Evolutionary conservation across 2,329 filamentous ascomycete species (phyloP).

Genomic region (Epichloe typhina): DNA sequence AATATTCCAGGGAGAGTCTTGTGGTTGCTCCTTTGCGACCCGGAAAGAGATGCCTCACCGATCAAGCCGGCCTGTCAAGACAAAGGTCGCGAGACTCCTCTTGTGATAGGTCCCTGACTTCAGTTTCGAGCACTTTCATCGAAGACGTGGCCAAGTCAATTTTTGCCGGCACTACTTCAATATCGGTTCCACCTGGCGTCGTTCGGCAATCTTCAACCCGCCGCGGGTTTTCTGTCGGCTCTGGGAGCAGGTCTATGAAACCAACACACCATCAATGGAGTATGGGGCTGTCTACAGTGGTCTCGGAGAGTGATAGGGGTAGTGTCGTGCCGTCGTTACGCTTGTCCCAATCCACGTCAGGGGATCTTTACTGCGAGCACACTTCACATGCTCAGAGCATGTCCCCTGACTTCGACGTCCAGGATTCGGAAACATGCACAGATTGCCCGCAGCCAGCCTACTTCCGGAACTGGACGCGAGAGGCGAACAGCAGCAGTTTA

Average conservation of each 20-base stretch:
- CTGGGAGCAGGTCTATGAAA: not conserved
- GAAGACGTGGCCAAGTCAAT: slow-evolving; percentile 29
- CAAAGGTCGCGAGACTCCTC: slow-evolving; percentile 39
- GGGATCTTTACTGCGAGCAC: slow-evolving; percentile 34
- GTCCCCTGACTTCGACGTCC: not conserved
- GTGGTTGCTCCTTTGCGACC: slow-evolving; percentile 42
- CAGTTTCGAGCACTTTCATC: slow-evolving; percentile 40
- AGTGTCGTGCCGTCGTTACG: slow-evolving; percentile 37
- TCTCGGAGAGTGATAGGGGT: slow-evolving; percentile 45
- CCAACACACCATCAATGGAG: slow-evolving; percentile 46
- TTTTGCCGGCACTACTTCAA: slow-evolving; percentile 16
- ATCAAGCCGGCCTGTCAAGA: slow-evolving; percentile 35
- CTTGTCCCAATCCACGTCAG: slow-evolving; percentile 29
- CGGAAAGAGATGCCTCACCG: slow-evolving; percentile 31
- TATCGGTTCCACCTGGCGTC: slow-evolving; percentile 9
- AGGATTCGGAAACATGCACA: slow-evolving; percentile 12
- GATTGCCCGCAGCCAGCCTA: slow-evolving; percentile 36
- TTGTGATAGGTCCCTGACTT: slow-evolving; percentile 42
- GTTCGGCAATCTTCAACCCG: not conserved
- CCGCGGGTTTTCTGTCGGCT: not conserved
- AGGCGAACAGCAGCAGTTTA: slow-evolving; percentile 20
- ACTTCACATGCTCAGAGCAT: not conserved
- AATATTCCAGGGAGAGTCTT: slow-evolving; percentile 49
- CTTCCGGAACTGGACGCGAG: slow-evolving; percentile 23
- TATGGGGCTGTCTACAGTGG: slow-evolving; percentile 49